Evolutionary conservation across 2,329 filamentous ascomycete species (phyloP).

Genomic region (Hirsutella rhossiliensis): DNA sequence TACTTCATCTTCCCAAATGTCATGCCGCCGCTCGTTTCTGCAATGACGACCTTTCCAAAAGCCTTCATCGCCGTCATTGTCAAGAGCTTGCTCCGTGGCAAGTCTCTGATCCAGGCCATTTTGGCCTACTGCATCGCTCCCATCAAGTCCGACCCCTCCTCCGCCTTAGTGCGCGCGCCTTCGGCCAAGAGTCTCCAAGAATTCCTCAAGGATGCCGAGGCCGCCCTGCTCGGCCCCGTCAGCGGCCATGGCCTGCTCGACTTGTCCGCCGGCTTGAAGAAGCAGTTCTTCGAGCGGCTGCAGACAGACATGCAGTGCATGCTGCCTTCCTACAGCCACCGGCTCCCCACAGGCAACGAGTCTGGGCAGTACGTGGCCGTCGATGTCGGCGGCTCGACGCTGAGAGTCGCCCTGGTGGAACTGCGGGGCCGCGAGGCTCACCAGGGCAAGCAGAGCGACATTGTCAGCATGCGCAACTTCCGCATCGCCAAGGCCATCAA

Average conservation of each 20-base stretch:
- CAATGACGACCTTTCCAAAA: slow-evolving; percentile 45
- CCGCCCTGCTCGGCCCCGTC: slow-evolving; percentile 35
- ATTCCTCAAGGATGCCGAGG: slow-evolving; percentile 46
- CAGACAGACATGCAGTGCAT: slow-evolving; percentile 43
- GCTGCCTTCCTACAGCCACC: slow-evolving; percentile 55
- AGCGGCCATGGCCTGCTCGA: slow-evolving; percentile 29
- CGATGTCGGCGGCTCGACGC: slow-evolving; percentile 58
- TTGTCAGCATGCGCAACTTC: slow-evolving; percentile 42
- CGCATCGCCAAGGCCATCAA: slow-evolving; percentile 45
- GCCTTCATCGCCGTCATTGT: slow-evolving; percentile 40
- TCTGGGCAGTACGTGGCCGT: slow-evolving; percentile 47
- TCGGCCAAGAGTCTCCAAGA: slow-evolving; percentile 25
- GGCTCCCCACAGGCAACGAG: slow-evolving; percentile 49
- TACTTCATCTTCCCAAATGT: slow-evolving; percentile 13
- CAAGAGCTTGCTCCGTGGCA: slow-evolving; percentile 46
- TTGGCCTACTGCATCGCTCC: slow-evolving; percentile 41
- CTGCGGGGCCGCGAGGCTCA: slow-evolving; percentile 32
- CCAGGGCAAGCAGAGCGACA: slow-evolving; percentile 30
- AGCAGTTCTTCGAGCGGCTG: slow-evolving; percentile 42
- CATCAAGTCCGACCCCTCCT: slow-evolving; percentile 17
- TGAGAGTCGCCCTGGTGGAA: slow-evolving; percentile 52
- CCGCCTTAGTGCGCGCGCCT: slow-evolving; percentile 9
- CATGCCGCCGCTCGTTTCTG: slow-evolving; percentile 40
- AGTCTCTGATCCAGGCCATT: slow-evolving; percentile 45
- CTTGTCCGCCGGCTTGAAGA: slow-evolving; percentile 38